A percentile compares a stretch with the other conserved stretches of the same genome.
These are phyloP conservation scores for Cucurbita moschata DNA, from an alignment of 306 rosid genomes.

Conservation along the genomic window DNA sequence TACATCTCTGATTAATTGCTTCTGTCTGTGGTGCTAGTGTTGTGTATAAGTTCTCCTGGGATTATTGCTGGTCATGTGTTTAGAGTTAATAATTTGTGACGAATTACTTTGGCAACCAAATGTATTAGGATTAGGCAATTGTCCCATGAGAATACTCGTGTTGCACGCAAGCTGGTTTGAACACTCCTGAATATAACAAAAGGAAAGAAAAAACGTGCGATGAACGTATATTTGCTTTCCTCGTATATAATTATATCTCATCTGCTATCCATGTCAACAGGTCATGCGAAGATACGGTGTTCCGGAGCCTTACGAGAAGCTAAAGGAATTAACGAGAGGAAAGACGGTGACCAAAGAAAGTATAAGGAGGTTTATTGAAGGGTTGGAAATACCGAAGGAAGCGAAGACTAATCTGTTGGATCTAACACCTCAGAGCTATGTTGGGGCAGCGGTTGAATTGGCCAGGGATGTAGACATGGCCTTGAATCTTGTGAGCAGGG, in stretches of 20 bases:
- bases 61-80: no score
- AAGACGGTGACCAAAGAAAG: slow-evolving; percentile 64
- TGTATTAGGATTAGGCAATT: no score
- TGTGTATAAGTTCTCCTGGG: neutral
- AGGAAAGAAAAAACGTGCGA: no score
- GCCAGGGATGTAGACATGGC: slow-evolving; percentile 40
- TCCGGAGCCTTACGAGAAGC: slow-evolving; percentile 90
- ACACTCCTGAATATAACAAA: no score
- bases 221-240: neutral
- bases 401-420: slow-evolving; percentile 50
- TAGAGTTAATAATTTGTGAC: no score
- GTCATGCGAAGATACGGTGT: slow-evolving; percentile 92
- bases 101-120: no score
- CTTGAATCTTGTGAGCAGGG: slow-evolving; percentile 18
- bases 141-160: no score
- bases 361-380: slow-evolving; percentile 54
- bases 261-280: slow-evolving; percentile 13
- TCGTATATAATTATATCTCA: neutral
- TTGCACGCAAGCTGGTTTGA: no score
- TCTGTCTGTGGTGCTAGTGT: neutral
- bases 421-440: slow-evolving; percentile 62
- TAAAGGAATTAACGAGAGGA: slow-evolving; percentile 81
- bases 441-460: slow-evolving; percentile 73
- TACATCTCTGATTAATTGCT: neutral
- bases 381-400: slow-evolving; percentile 54